Percentiles rank a stretch among this genome's conserved stretches.
Conservation (phyloP, 169 alveolate species). For the Amoebophrya sp. region DNA sequence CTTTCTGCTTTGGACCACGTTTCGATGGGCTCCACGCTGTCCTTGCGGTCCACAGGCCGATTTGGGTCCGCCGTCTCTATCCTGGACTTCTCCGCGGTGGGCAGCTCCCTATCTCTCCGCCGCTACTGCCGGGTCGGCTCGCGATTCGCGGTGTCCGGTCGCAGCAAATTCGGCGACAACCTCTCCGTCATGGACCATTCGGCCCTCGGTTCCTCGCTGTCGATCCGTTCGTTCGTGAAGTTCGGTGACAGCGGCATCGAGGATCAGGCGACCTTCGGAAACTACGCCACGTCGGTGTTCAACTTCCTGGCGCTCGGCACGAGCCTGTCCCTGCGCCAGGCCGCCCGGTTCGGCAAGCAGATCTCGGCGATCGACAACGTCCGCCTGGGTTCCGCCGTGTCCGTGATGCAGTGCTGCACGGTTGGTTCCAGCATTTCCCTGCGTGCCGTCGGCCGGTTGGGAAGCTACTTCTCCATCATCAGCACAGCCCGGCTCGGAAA, state of each 20-base stretch:
- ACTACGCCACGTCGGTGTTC: not conserved
- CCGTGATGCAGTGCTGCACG: not conserved
- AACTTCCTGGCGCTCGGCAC: conserved; percentile 23
- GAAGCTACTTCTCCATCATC: not conserved
- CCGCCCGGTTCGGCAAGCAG: not conserved
- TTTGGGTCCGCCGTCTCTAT: not conserved
- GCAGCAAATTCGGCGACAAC: not conserved
- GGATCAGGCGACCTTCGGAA: not conserved
- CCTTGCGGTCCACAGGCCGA: not conserved
- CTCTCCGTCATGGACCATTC: not conserved
- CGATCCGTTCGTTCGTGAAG: not conserved
- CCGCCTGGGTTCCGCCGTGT: not conserved
- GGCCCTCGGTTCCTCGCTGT: not conserved
- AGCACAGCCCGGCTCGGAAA: not conserved
- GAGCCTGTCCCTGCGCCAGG: not conserved
- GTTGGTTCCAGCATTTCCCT: not conserved
- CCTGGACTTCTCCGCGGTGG: not conserved
- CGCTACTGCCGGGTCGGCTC: not conserved
- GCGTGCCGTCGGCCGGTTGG: not conserved
- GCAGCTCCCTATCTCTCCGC: conserved; percentile 14
- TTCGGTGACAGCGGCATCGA: not conserved
- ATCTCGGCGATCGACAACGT: not conserved
- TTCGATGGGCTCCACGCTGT: not conserved
- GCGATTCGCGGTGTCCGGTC: not conserved
- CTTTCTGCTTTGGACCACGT: not conserved